A percentile compares a stretch with the other conserved stretches of the same genome.
phyloP scores from a whole-genome alignment of 305 asterid species.

The Fraxinus nigra region DNA sequence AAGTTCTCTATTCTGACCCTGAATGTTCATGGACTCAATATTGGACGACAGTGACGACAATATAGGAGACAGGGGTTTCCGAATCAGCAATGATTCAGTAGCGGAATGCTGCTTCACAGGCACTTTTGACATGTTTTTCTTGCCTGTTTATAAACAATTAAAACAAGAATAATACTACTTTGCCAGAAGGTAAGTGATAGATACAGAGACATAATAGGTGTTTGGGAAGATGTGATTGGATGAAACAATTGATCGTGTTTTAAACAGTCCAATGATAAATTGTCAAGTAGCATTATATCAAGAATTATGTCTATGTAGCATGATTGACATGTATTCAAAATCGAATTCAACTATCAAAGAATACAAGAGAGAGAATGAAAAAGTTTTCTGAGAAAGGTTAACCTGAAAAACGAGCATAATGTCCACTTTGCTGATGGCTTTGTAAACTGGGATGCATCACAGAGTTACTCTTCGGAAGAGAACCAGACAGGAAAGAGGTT shows the following conservation, averaged over 20 bases:
- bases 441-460: conserved; percentile 40
- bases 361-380: background rate
- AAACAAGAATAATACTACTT: background rate
- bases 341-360: background rate
- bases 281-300: too few relatives aligned
- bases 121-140: conserved; percentile 35
- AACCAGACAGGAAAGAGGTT: conserved; percentile 33
- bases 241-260: too few relatives aligned
- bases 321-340: background rate
- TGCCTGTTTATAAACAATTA: conserved; percentile 38
- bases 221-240: too few relatives aligned
- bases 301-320: too few relatives aligned
- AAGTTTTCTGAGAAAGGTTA: conserved; percentile 5
- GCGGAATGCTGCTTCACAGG: conserved; percentile 28
- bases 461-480: conserved; percentile 32
- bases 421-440: conserved; percentile 29
- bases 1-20: conserved; percentile 32
- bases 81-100: conserved; percentile 20
- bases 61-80: conserved; percentile 81
- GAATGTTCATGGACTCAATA: conserved; percentile 36
- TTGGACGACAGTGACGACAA: conserved; percentile 44
- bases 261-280: too few relatives aligned
- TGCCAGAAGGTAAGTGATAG: too few relatives aligned
- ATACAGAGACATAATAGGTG: too few relatives aligned
- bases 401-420: conserved; percentile 45